phyloP scores from a whole-genome alignment of 495 filamentous ascomycete genomes.

The Poronia punctata region DNA sequence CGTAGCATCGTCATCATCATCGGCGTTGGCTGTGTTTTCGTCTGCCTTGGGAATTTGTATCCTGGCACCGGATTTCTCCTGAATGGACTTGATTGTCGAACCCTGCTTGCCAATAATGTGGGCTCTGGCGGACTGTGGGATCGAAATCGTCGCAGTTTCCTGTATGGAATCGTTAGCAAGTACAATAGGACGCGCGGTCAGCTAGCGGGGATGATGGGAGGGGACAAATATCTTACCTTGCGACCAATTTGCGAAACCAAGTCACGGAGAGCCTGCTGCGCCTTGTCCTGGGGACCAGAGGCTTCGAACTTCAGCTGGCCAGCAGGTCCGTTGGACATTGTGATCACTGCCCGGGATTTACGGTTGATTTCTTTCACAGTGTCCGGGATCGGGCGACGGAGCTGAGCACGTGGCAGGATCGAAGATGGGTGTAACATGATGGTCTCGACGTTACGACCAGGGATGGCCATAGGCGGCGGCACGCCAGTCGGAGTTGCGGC shows the following conservation, averaged over 20 bases:
- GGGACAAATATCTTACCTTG: constrained; percentile 63
- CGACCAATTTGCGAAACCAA: constrained; percentile 75
- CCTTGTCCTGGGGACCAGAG: constrained; percentile 67
- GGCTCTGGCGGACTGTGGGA: constrained; percentile 73
- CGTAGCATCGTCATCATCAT: constrained; percentile 70
- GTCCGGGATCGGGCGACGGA: constrained; percentile 76
- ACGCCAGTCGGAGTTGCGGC: constrained; percentile 49
- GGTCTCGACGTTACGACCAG: constrained; percentile 70
- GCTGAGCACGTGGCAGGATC: constrained; percentile 61
- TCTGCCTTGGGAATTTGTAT: constrained; percentile 82
- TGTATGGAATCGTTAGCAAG: constrained; percentile 26
- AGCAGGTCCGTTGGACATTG: constrained; percentile 59
- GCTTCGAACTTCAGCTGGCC: constrained; percentile 72
- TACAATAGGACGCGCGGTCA: background rate
- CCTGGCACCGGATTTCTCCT: constrained; percentile 74
- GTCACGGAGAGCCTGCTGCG: constrained; percentile 77
- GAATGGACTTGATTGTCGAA: constrained; percentile 79
- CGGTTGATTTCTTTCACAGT: constrained; percentile 82
- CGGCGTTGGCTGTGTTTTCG: constrained; percentile 33
- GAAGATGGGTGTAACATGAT: constrained; percentile 64
- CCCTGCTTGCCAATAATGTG: constrained; percentile 90
- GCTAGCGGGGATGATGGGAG: no score
- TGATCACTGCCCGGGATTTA: constrained; percentile 76
- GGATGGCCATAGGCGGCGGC: constrained; percentile 59
- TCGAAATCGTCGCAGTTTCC: constrained; percentile 66